Percentiles rank a stretch among this genome's conserved stretches.
Conservation (phyloP, 768 basidiomycete species). For the Boletus speciosus region DNA sequence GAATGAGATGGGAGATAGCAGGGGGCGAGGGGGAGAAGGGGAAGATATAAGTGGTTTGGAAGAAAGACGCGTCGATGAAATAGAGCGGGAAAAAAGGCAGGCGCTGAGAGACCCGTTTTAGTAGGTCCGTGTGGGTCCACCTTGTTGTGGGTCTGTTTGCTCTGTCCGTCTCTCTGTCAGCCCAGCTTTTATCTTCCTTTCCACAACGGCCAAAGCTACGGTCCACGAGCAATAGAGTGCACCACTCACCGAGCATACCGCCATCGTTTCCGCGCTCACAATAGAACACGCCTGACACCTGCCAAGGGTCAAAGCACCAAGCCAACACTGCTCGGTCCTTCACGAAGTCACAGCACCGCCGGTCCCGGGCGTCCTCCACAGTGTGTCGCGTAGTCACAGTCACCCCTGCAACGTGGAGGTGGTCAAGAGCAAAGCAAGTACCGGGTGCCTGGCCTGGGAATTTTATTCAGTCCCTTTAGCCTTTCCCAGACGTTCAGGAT, state of each 20-base stretch:
- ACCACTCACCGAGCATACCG: constrained; percentile 14
- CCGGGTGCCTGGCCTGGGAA: constrained; percentile 4
- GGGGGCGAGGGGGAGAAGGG: constrained; percentile 4
- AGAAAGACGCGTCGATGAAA: constrained; percentile 27
- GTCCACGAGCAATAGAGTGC: not conserved
- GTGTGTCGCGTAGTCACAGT: not conserved
- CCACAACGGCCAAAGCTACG: constrained; percentile 7
- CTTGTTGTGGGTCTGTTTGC: constrained; percentile 32
- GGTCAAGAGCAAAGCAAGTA: not conserved
- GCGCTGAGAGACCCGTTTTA: constrained; percentile 25
- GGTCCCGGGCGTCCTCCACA: not conserved
- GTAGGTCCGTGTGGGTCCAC: constrained; percentile 36
- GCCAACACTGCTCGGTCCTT: not conserved
- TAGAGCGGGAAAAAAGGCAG: constrained; percentile 24
- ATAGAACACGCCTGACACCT: constrained; percentile 3
- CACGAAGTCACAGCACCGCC: not conserved
- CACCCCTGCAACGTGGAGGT: not conserved
- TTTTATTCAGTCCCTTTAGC: not conserved
- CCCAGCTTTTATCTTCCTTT: constrained; percentile 9
- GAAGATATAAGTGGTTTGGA: constrained; percentile 18
- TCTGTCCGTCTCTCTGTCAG: constrained; percentile 7
- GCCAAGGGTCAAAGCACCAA: constrained; percentile 17
- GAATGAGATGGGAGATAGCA: constrained; percentile 4
- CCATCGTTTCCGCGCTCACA: constrained; percentile 10
- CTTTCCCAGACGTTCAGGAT: not conserved